Base-by-base conservation (phyloP, 805 yeast species). In the Tetrapisispora fleetii region DNA sequence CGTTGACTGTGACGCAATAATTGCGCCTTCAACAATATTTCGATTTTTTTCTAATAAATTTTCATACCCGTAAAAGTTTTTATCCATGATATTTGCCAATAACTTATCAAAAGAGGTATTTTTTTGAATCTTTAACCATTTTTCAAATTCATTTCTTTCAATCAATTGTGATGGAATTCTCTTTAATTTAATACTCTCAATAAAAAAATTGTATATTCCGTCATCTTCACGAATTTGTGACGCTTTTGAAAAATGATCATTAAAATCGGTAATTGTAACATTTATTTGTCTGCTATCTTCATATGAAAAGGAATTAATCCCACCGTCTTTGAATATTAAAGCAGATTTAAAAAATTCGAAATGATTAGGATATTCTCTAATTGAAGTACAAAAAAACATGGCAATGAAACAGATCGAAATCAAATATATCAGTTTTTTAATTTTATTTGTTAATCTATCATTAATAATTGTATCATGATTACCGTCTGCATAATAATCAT, bases 1-100 rank as follows among this genome's bases (percentile, higher is more conserved):
- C 46, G 64, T 76, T 1, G 95, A 87, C 8, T 96, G 95, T 8
- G 93, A 80, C 1, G 98, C 98, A 54, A 90, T 74, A 5, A 88
- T 83, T 2, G 79, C 85, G 30, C 97, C 97, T 40, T 46, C 40
- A 3, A 37, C 4, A 1, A 47, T 36, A 33, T 45, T 33, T 7
- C 9, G 9, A 24, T 6, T 17, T 28, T 30, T n/a, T 9, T 18
- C 8, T 21, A 36, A n/a, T 10, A 24, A 16, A 11, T 33, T 14
- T 13, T 38, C 27, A 24, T 18, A 3, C 21, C 19, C n/a, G 18
- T 37, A 14, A 28, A 19, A 44, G 41, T 44, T 49, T 24, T 35
- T 30, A 35, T 77, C 79, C 10, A 77, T 80, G 39, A 79, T 72
- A 53, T 79, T 79, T 22, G 66, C 56, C 42, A 79, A 62, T 24